A percentile compares a stretch with the other conserved stretches of the same genome.
Conservation (phyloP, 352 stramenopile species). For the Halophytophthora polymorphica region DNA sequence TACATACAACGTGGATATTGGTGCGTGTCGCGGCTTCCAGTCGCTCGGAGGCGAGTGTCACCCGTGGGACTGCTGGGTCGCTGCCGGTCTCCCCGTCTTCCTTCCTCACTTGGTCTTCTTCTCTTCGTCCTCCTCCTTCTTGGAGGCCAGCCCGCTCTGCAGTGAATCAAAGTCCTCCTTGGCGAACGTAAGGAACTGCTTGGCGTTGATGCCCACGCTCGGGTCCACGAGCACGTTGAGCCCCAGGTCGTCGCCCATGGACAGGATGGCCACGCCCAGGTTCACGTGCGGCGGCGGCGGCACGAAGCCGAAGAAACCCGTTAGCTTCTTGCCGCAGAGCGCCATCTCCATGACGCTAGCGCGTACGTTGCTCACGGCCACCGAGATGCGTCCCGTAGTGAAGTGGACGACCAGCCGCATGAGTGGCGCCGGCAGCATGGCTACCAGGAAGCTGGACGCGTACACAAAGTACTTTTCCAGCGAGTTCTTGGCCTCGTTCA, state of each 20-base stretch:
- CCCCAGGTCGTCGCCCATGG: conserved; percentile 62
- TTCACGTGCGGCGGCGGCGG: conserved; percentile 79
- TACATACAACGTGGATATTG: no score
- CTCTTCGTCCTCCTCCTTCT: conserved; percentile 26
- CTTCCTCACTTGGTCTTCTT: conserved; percentile 30
- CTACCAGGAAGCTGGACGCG: conserved; percentile 48
- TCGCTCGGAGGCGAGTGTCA: no score
- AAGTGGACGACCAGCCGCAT: conserved; percentile 57
- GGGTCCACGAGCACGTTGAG: conserved; percentile 76
- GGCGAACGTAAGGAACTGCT: conserved; percentile 62
- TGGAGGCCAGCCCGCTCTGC: conserved; percentile 24
- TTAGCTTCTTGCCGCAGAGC: conserved; percentile 51
- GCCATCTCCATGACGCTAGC: conserved; percentile 45
- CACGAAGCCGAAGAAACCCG: conserved; percentile 71
- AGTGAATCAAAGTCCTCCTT: conserved; percentile 67
- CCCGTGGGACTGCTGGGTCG: no score
- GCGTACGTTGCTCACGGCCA: conserved; percentile 71
- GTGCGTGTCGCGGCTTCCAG: no score
- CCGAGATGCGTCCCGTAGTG: conserved; percentile 51
- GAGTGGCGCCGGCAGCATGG: conserved; percentile 47
- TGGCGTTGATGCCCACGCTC: conserved; percentile 55
- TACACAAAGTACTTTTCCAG: conserved; percentile 80
- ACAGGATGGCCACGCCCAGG: conserved; percentile 70
- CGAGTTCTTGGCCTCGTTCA: conserved; percentile 79
- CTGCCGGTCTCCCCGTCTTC: conserved; percentile 1